phyloP scores from a whole-genome alignment of 257 asterid genomes.

The Solanum megistacrolobum region DNA sequence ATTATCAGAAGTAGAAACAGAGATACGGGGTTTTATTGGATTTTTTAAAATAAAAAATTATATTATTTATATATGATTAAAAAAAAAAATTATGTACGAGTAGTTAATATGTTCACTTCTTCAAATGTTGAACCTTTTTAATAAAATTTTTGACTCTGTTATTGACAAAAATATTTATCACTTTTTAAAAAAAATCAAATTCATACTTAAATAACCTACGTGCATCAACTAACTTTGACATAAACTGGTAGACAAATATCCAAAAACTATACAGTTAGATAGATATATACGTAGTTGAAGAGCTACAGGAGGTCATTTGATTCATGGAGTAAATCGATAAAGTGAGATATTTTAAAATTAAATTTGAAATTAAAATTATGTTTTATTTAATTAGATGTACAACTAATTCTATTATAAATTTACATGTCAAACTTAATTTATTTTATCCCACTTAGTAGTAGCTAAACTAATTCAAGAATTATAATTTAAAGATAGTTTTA shows the following conservation, averaged over 20 bases:
- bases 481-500: background rate
- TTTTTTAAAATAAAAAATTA: too few species aligned
- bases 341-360: too few species aligned
- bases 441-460: background rate
- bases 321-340: background rate
- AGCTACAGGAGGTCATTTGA: background rate
- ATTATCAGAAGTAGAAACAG: too few species aligned
- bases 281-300: background rate
- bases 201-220: background rate
- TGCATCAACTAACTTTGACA: background rate
- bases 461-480: background rate
- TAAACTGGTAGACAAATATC: background rate
- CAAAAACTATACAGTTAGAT: background rate
- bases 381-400: too few species aligned
- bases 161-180: fast-evolving
- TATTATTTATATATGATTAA: too few species aligned
- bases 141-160: too few species aligned
- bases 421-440: background rate
- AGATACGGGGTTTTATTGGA: too few species aligned
- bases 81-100: too few species aligned
- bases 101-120: too few species aligned
- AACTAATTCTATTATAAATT: background rate
- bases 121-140: too few species aligned
- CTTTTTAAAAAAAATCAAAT: background rate
- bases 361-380: too few species aligned